Evolutionary conservation across 176 grass and related monocot species (phyloP).

Genomic region (Oryza meyeriana): DNA sequence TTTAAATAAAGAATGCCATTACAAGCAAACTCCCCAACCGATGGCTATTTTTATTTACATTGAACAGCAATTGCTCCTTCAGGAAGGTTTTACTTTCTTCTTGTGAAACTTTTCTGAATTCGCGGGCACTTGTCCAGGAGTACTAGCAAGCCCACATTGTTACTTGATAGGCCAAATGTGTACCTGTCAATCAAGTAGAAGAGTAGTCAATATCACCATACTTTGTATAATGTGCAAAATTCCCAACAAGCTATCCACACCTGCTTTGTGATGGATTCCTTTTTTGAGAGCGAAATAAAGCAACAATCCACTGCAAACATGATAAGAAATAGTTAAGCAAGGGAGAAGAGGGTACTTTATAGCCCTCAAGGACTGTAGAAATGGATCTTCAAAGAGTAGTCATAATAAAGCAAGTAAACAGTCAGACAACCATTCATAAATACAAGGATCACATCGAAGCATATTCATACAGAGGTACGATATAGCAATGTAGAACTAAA

Average conservation of each 20-base stretch:
- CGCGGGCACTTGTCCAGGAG: conserved; percentile 76
- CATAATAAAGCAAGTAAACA: not conserved
- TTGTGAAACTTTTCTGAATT: conserved; percentile 47
- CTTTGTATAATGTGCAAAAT: conserved; percentile 16
- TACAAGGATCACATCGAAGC: not conserved
- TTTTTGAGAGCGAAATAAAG: conserved; percentile 50
- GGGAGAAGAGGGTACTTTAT: not conserved
- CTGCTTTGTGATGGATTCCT: conserved; percentile 59
- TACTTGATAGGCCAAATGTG: conserved; percentile 68
- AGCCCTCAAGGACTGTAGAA: not conserved
- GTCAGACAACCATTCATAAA: not conserved
- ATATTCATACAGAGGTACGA: not conserved
- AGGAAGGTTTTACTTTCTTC: conserved; percentile 25
- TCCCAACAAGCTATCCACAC: conserved; percentile 27
- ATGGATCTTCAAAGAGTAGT: not conserved
- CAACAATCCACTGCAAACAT: conserved; percentile 51
- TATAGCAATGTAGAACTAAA: not conserved
- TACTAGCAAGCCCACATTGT: conserved; percentile 73
- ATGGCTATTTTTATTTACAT: conserved; percentile 58
- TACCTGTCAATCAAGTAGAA: conserved; percentile 60
- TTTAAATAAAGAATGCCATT: conserved; percentile 34
- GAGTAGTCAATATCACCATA: conserved; percentile 19
- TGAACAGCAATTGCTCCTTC: conserved; percentile 11
- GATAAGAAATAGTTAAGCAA: conserved; percentile 7
- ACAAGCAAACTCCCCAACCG: conserved; percentile 28